Evolutionary conservation across 371 early-diverging fungal species (phyloP).

Genomic region (Mortierella sp.): DNA sequence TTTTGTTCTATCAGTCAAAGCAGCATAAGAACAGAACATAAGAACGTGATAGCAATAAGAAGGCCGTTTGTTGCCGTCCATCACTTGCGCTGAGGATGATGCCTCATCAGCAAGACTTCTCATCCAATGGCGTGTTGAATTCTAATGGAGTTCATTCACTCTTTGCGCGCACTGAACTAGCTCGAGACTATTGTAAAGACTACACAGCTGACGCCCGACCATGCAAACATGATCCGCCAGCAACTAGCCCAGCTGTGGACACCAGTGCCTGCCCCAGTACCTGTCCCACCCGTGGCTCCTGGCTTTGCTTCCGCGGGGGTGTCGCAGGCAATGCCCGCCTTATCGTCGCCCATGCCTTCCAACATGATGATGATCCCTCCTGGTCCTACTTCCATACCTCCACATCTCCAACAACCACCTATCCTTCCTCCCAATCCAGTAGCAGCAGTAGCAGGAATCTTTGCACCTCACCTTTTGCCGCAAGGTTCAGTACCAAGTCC

Average conservation of each 20-base stretch:
- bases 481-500: conserved; percentile 18
- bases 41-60: not conserved
- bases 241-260: conserved; percentile 56
- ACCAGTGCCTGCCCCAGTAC: conserved; percentile 25
- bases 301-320: conserved; percentile 17
- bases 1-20: too few species aligned
- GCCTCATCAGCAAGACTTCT: too few species aligned
- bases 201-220: conserved; percentile 52
- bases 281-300: conserved; percentile 40
- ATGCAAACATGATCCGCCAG: conserved; percentile 56
- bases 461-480: conserved; percentile 11
- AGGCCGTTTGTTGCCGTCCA: too few species aligned
- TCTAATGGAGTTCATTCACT: too few species aligned
- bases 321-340: conserved; percentile 9
- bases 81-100: too few species aligned
- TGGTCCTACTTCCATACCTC: conserved; percentile 7
- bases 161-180: conserved; percentile 4
- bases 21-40: not conserved
- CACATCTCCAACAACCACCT: conserved; percentile 9
- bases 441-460: too few species aligned
- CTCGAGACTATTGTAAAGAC: conserved; percentile 56
- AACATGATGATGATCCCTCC: conserved; percentile 26
- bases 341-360: conserved; percentile 30
- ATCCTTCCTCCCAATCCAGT: conserved; percentile 5
- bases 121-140: too few species aligned